Evolutionary conservation across 2,329 filamentous ascomycete species (phyloP), one percentile per base, ranked within the genome.

Genomic region (Paecilomyces sp.): DNA sequence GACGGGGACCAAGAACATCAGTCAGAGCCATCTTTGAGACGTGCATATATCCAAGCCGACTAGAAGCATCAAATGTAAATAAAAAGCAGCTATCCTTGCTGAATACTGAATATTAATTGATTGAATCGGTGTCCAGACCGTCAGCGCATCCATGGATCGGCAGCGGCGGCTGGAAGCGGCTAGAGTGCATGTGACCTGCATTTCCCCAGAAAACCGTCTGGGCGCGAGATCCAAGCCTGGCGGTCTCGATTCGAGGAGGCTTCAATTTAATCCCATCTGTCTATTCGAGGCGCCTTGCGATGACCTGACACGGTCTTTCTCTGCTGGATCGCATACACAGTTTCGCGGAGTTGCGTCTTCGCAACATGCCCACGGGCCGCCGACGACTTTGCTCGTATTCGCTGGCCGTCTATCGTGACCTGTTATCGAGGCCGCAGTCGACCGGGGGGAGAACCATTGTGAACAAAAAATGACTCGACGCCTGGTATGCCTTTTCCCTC

Each of bases 391-490:
- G 34, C 50, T 47, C 36, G 52, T 56, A 47, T 25, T 57, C 55
- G 50, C 54, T 58, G 58, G 60, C 58, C 34, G 54, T 58, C 60
- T 47, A 58, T 33, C 52, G 31, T 53, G 57, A 36, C 36, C 30
- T 54, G 22, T 54, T 28, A 31, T 58, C 55, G 36, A 47, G 33
- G 55, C 36, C 55, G 55, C 55, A 28, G 41, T 31, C 36, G 41
- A 47, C n/a, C 6, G 41, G 41, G 41, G 41, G n/a, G 18, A 22
- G 41, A 33, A 31, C 25, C 22, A 30, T 53, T 53, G 24, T 53
- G 51, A 30, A 22, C 55, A 31, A 59, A 60, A 63, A 24, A 76
- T 77, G 74, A 72, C 75, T 71, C 75, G 75, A 66, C 75, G 75
- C 63, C 71, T 77, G 67, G 75, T 77, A 75, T 57, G 72, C 59